A percentile compares a stretch with the other conserved stretches of the same genome.
Conservation (phyloP, 2,329 filamentous ascomycete genomes). For the Torrubiella hemipterigena region DNA sequence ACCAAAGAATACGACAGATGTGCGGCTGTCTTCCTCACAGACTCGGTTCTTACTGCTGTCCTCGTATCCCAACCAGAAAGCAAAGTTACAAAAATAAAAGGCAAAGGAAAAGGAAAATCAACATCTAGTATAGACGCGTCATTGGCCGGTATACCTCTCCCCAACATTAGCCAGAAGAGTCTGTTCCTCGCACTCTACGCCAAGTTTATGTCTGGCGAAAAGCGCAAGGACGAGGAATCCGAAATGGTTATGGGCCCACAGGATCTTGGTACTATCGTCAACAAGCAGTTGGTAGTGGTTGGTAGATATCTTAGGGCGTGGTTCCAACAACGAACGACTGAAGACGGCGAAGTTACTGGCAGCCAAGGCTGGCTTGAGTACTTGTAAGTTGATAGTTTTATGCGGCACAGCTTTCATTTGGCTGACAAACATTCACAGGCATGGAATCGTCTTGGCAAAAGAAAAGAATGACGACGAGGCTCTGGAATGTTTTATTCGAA, state of each 20-base stretch:
- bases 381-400: slow-evolving; percentile 34
- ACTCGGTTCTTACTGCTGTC: slow-evolving; percentile 59
- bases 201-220: slow-evolving; percentile 86
- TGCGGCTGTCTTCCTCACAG: slow-evolving; percentile 77
- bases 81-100: slow-evolving; percentile 29
- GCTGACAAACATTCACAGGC: slow-evolving; percentile 29
- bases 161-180: slow-evolving; percentile 73
- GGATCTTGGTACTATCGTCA: slow-evolving; percentile 72
- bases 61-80: slow-evolving; percentile 35
- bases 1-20: slow-evolving; percentile 92
- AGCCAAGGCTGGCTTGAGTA: slow-evolving; percentile 94
- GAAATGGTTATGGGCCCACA: slow-evolving; percentile 95
- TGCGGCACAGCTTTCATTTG: background rate
- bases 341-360: slow-evolving; percentile 45
- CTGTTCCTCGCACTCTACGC: slow-evolving; percentile 88
- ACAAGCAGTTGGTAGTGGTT: slow-evolving; percentile 72
- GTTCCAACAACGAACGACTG: slow-evolving; percentile 54
- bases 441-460: slow-evolving; percentile 81
- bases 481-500: slow-evolving; percentile 75
- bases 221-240: slow-evolving; percentile 88
- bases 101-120: slow-evolving; percentile 46
- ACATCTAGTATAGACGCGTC: slow-evolving; percentile 10
- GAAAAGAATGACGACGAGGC: slow-evolving; percentile 82
- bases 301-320: slow-evolving; percentile 68
- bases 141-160: slow-evolving; percentile 22